Evolutionary conservation across 2,329 filamentous ascomycete species (phyloP).

Genomic region (Diaporthe ilicicola): DNA sequence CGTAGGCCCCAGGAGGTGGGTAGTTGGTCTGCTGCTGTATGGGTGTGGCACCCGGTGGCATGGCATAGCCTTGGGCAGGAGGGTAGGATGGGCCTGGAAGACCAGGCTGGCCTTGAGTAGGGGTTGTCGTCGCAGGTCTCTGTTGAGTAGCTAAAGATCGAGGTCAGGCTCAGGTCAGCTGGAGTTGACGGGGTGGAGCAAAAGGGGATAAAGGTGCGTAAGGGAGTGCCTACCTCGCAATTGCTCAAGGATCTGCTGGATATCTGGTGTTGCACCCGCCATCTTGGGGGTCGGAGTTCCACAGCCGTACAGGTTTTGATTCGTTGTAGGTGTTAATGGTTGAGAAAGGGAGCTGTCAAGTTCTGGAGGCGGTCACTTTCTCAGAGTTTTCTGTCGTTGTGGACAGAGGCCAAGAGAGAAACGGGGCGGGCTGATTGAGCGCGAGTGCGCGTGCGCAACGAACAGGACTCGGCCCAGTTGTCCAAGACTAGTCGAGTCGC

Average conservation of each 20-base stretch:
- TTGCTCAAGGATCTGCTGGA: conserved; percentile 33
- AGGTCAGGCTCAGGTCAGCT: not conserved
- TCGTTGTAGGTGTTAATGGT: not conserved
- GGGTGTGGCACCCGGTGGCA: conserved; percentile 22
- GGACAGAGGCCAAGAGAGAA: conserved; percentile 8
- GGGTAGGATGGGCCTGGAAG: conserved; percentile 31
- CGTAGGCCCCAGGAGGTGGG: conserved; percentile 35
- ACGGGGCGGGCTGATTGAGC: not conserved
- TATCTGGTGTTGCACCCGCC: conserved; percentile 31
- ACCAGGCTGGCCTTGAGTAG: conserved; percentile 32
- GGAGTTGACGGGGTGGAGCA: not conserved
- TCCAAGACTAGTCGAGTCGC: not conserved
- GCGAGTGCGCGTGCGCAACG: not conserved
- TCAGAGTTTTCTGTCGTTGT: conserved; percentile 6
- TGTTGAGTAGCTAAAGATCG: conserved; percentile 27
- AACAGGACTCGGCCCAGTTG: not conserved
- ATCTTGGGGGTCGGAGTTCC: conserved; percentile 23
- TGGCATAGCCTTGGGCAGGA: conserved; percentile 26
- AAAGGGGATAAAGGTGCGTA: not conserved
- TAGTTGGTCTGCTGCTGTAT: conserved; percentile 25
- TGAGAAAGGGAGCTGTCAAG: not conserved
- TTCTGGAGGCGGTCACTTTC: not conserved
- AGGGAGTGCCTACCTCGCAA: conserved; percentile 29
- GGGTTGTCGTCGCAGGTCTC: conserved; percentile 29
- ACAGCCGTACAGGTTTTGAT: not conserved